Evolutionary conservation across 495 filamentous ascomycete species (phyloP).

Genomic region (Trichoderma gamsii): DNA sequence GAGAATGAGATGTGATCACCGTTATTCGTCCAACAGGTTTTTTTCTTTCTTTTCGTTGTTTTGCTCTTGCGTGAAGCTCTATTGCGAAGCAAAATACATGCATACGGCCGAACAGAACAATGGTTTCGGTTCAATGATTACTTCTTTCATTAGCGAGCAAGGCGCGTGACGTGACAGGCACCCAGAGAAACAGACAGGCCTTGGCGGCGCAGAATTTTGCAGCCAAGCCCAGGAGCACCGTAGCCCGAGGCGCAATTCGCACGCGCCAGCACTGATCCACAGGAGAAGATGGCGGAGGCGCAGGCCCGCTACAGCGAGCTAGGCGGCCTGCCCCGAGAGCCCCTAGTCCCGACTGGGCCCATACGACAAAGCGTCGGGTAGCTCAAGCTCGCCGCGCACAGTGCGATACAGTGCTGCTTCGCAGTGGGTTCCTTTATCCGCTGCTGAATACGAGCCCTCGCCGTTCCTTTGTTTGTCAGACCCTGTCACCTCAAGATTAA

Average conservation of each 20-base stretch:
- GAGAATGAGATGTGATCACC: not conserved
- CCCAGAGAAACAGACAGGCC: not conserved
- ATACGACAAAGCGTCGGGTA: conserved; percentile 1
- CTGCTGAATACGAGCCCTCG: conserved; percentile 8
- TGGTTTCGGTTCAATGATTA: too few relatives aligned
- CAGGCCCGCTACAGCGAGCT: conserved; percentile 1
- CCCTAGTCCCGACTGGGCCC: not conserved
- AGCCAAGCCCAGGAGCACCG: not conserved
- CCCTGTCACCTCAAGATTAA: conserved; percentile 11
- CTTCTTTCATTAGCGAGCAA: not conserved
- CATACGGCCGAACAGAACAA: too few relatives aligned
- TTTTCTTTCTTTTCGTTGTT: not conserved
- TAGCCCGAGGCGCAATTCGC: not conserved
- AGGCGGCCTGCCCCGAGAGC: conserved; percentile 9
- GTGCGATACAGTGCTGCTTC: not conserved
- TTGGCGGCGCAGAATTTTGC: not conserved
- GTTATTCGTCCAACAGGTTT: not conserved
- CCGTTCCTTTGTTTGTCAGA: conserved; percentile 10
- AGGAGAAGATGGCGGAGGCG: conserved; percentile 11
- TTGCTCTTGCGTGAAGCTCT: not conserved
- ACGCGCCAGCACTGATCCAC: not conserved
- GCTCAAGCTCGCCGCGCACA: not conserved
- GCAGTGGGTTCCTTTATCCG: not conserved
- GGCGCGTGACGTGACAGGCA: not conserved
- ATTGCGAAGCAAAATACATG: not conserved